A percentile compares a stretch with the other conserved stretches of the same genome.
phyloP scores from a whole-genome alignment of 1,284 basidiomycete genomes.

The Inonotus obliquus region DNA sequence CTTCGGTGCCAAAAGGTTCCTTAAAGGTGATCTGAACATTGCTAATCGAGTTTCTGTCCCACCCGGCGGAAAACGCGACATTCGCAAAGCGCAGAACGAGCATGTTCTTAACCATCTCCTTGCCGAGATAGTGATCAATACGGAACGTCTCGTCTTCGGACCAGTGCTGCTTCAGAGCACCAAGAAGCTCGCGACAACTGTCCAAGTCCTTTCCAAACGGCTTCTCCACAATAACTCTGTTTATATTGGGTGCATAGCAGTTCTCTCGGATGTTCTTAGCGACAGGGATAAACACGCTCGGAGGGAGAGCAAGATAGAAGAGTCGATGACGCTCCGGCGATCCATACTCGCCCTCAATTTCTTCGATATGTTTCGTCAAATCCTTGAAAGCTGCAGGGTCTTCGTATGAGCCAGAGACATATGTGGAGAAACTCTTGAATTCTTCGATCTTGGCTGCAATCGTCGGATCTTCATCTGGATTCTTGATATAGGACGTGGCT shows the following conservation, averaged over 20 bases:
- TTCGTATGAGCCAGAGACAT: constrained; percentile 87
- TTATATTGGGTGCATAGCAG: constrained; percentile 75
- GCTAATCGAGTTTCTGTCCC: constrained; percentile 92
- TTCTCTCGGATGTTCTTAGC: constrained; percentile 78
- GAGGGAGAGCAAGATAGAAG: constrained; percentile 94
- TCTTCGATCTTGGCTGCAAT: constrained; percentile 62
- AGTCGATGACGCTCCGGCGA: constrained; percentile 69
- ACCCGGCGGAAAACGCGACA: constrained; percentile 77
- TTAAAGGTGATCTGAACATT: constrained; percentile 99
- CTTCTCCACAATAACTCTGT: constrained; percentile 94
- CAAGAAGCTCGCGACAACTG: constrained; percentile 78
- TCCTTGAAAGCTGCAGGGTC: constrained; percentile 73
- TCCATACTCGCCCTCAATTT: constrained; percentile 70
- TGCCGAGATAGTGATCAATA: constrained; percentile 97
- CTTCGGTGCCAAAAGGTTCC: constrained; percentile 96
- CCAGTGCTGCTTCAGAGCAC: constrained; percentile 82
- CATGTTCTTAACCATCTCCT: constrained; percentile 98
- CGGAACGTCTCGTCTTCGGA: constrained; percentile 95
- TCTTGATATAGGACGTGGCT: constrained; percentile 80
- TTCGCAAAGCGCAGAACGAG: constrained; percentile 94
- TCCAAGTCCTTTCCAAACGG: constrained; percentile 94
- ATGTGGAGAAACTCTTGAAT: constrained; percentile 78
- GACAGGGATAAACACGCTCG: constrained; percentile 88
- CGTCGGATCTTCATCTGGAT: constrained; percentile 56
- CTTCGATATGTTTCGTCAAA: constrained; percentile 71